phyloP scores from a whole-genome alignment of 2,329 filamentous ascomycete species.

The Zasmidium cellare region DNA sequence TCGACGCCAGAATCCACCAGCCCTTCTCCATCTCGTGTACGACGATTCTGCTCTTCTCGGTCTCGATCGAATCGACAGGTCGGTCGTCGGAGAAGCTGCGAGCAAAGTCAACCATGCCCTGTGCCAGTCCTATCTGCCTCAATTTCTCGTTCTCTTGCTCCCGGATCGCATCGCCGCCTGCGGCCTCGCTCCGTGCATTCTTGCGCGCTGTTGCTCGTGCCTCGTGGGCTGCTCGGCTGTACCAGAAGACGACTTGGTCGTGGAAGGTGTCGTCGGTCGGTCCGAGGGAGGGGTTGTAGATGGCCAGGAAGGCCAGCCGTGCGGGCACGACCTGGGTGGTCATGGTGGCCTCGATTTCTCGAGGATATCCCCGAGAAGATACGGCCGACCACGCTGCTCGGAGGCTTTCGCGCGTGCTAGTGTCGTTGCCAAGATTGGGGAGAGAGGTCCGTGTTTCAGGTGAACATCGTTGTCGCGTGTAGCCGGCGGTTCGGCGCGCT shows the following conservation, averaged over 20 bases:
- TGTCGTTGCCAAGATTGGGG: too few relatives aligned
- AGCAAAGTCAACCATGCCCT: conserved; percentile 94
- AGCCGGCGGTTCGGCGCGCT: too few relatives aligned
- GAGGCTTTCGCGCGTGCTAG: too few relatives aligned
- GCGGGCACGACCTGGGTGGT: conserved; percentile 58
- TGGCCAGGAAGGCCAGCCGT: conserved; percentile 84
- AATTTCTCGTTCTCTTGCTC: conserved; percentile 82
- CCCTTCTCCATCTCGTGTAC: conserved; percentile 82
- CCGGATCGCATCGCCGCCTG: conserved; percentile 37
- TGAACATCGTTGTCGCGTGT: too few relatives aligned
- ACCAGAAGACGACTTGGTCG: conserved; percentile 92
- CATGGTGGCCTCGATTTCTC: not conserved
- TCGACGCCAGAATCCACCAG: conserved; percentile 94
- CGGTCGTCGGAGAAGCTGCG: conserved; percentile 77
- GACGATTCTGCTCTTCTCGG: conserved; percentile 81
- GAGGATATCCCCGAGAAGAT: too few relatives aligned
- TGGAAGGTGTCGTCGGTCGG: conserved; percentile 69
- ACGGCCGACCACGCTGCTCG: too few relatives aligned
- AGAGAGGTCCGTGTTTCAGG: too few relatives aligned
- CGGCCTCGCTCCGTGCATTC: conserved; percentile 31
- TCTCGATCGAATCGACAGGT: conserved; percentile 82
- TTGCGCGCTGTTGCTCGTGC: conserved; percentile 27
- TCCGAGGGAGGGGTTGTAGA: conserved; percentile 88
- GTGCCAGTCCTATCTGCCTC: conserved; percentile 90
- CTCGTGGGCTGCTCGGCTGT: conserved; percentile 51